Conservation (phyloP, 805 yeast genomes). For the Pichia pseudocactophila region DNA sequence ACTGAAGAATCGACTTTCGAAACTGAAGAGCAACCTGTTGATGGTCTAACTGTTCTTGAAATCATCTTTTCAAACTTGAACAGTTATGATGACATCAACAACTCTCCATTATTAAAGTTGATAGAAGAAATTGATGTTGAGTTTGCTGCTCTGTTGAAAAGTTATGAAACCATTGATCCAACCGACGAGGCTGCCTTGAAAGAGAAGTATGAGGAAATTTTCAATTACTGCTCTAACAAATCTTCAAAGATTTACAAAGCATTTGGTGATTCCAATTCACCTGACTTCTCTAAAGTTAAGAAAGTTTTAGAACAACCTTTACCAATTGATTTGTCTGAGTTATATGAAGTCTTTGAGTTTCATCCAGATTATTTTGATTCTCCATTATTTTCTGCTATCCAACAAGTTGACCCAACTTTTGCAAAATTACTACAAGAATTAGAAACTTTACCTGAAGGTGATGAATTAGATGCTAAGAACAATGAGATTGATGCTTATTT, state of each 20-base stretch:
- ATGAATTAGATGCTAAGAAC: constrained; percentile 14
- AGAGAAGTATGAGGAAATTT: constrained; percentile 13
- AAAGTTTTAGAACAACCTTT: constrained; percentile 18
- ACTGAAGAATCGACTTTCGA: neutral
- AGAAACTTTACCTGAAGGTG: constrained; percentile 20
- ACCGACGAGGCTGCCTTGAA: constrained; percentile 16
- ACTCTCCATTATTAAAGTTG: constrained; percentile 17
- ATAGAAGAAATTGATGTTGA: constrained; percentile 19
- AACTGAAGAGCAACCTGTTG: constrained; percentile 1
- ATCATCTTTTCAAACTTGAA: constrained; percentile 20
- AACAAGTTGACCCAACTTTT: constrained; percentile 19
- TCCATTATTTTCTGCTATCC: constrained; percentile 12
- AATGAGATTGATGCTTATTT: constrained; percentile 16
- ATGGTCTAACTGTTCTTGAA: constrained; percentile 12
- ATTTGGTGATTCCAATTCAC: constrained; percentile 17
- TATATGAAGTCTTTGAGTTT: constrained; percentile 20
- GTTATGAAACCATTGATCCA: constrained; percentile 16
- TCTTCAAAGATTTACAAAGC: constrained; percentile 17
- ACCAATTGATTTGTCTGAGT: constrained; percentile 21
- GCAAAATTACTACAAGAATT: constrained; percentile 15
- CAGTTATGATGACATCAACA: constrained; percentile 15
- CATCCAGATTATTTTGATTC: constrained; percentile 18
- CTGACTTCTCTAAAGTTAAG: constrained; percentile 15
- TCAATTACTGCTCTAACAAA: constrained; percentile 15
- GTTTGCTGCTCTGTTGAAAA: constrained; percentile 17